Conservation (phyloP, 306 rosid species). For the Trichosanthes truncata region DNA sequence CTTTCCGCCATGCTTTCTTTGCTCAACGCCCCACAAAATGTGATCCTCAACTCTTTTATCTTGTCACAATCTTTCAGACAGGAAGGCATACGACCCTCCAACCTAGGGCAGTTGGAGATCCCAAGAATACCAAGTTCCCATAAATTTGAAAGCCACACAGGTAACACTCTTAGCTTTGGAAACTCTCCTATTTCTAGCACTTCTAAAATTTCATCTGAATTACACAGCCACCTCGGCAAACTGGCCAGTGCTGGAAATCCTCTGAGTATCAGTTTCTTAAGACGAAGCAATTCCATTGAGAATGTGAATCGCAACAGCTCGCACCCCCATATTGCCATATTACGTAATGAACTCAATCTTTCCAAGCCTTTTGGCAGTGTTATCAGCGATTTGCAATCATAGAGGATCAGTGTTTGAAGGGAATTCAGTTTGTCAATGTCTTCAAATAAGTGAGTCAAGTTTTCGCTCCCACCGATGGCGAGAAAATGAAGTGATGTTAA, state of each 20-base stretch:
- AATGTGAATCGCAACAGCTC: neutral
- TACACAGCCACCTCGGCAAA: neutral
- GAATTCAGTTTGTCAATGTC: neutral
- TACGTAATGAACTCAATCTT: neutral
- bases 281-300: neutral
- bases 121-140: neutral
- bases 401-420: neutral
- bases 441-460: constrained; percentile 5
- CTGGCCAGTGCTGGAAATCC: neutral
- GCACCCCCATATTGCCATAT: neutral
- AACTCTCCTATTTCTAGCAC: neutral
- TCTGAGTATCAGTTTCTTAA: constrained; percentile 1
- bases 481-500: neutral
- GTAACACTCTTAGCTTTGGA: neutral
- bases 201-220: neutral
- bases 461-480: neutral
- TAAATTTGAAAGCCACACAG: neutral
- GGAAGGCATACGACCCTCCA: neutral
- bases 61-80: neutral
- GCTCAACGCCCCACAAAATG: neutral
- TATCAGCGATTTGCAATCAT: neutral
- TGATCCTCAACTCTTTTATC: neutral
- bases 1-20: neutral
- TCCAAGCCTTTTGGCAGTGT: neutral
- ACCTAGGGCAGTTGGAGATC: neutral